phyloP scores from a whole-genome alignment of 2,329 filamentous ascomycete genomes.

The Epichloe aotearoae region DNA sequence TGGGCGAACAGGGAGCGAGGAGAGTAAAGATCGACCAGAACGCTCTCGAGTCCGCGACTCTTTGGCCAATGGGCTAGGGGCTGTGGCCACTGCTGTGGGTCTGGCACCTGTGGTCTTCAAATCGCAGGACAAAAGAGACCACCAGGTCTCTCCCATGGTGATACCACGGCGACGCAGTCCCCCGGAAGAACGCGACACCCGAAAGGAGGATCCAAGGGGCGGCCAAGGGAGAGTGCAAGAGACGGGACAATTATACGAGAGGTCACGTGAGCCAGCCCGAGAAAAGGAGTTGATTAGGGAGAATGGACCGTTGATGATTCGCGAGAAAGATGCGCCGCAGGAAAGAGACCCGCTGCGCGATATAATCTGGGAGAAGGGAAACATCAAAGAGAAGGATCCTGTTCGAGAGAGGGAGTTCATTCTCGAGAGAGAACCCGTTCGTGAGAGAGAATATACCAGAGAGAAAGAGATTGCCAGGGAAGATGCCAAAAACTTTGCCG shows the following conservation, averaged over 20 bases:
- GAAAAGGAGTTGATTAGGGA: conserved; percentile 1
- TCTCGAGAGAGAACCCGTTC: conserved; percentile 14
- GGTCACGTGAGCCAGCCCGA: background rate
- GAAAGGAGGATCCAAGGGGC: conserved; percentile 9
- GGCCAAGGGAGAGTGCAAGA: conserved; percentile 12
- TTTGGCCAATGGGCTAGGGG: conserved; percentile 32
- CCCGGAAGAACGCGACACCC: conserved; percentile 18
- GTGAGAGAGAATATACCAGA: conserved; percentile 26
- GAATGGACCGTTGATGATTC: conserved; percentile 1
- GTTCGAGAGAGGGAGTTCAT: conserved; percentile 2
- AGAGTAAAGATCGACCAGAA: conserved; percentile 20
- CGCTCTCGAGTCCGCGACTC: conserved; percentile 34
- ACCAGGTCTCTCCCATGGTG: conserved; percentile 15
- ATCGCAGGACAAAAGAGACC: conserved; percentile 23
- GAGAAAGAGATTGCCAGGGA: conserved; percentile 3
- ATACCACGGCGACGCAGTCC: conserved; percentile 17
- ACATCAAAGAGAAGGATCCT: conserved; percentile 10
- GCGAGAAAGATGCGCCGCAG: background rate
- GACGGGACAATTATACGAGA: conserved; percentile 5
- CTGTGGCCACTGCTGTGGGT: conserved; percentile 35
- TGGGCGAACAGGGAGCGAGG: conserved; percentile 19
- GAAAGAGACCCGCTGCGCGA: conserved; percentile 1
- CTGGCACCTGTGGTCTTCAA: conserved; percentile 25
- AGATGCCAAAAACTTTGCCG: conserved; percentile 2
- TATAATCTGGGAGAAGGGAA: conserved; percentile 4